These are phyloP conservation scores for Chlorella sp. DNA, from an alignment of 139 green algal species.

Conservation along the genomic window DNA sequence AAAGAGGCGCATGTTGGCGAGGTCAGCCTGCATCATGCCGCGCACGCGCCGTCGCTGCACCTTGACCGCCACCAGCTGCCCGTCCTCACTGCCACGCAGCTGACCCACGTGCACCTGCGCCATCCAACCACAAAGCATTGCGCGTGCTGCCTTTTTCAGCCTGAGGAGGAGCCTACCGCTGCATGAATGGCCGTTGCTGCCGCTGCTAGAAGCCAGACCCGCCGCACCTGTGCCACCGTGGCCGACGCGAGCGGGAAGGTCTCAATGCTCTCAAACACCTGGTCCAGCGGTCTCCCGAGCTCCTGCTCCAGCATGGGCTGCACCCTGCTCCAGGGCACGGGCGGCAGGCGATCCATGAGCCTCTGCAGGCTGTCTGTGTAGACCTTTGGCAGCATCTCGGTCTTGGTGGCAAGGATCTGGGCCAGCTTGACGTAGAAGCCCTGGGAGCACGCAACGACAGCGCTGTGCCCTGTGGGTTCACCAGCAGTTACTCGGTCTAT, in stretches of 20 bases:
- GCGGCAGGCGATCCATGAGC: constrained; percentile 34
- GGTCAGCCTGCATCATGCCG: constrained; percentile 32
- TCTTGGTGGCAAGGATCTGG: constrained; percentile 48
- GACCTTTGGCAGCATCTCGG: constrained; percentile 37
- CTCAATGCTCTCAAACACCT: constrained; percentile 1
- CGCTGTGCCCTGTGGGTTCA: no score
- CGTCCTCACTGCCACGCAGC: no score
- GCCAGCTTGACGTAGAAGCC: constrained; percentile 5
- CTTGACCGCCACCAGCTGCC: constrained; percentile 44
- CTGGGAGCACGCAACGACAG: not conserved
- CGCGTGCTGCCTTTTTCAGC: no score
- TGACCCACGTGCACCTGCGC: no score
- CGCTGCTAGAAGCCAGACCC: not conserved
- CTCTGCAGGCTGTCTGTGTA: constrained; percentile 38
- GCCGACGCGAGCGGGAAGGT: not conserved
- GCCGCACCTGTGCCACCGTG: not conserved
- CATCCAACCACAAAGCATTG: no score
- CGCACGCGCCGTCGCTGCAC: constrained; percentile 28
- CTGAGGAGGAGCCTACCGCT: no score
- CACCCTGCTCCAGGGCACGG: constrained; percentile 18
- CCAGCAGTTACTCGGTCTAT: no score
- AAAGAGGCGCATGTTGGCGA: constrained; percentile 35
- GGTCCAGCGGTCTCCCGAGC: constrained; percentile 4
- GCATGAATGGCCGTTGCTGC: not conserved
- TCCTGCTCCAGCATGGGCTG: constrained; percentile 16